Base-by-base conservation (phyloP, 257 asterid genomes). In the Solanum gandarillasii region DNA sequence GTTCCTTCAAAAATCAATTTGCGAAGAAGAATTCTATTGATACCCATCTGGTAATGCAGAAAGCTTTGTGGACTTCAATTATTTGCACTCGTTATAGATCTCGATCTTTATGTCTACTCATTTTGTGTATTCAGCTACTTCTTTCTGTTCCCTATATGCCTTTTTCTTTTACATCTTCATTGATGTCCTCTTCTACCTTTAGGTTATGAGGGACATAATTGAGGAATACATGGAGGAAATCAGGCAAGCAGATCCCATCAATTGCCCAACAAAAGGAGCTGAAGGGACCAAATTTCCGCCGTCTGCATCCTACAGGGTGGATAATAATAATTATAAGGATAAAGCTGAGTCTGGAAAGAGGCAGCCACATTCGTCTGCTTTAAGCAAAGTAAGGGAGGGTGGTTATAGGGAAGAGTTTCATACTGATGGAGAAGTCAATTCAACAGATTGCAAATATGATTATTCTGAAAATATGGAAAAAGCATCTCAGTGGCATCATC, bases 171-270 rank as follows among this genome's bases (percentile, higher is more conserved):
- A 20, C n/a, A 34, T 55, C 87, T 76, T 75, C 82, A 41, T 35
- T 73, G 46, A 29, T 36, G 36, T 32, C 68, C 38, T 32, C 48
- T 79, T 41, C 79, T 89, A 76, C 65, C 82, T 43, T 71, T 67
- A 96, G 99, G 96, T 95, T 83, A 92, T 88, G 91, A 93, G 98
- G 90, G 98, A 90, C 88, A 94, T 97, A 75, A 96, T 97, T 89
- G 96, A 92, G 88, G 98, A 93, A 90, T 93, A 89, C 87, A 97
- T 95, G 98, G 99, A 94, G 91, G 98, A 93, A 87, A 90, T 94
- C 86, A 93, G 91, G 92, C 90, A 83, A 83, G 94, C 94, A 71
- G 93, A 90, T 52, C 94, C 88, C 70, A 81, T 90, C 39, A 90
- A 89, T 90, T 89, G 87, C 90, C 67, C 71, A 41, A 88, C 91